Evolutionary conservation across 2,329 filamentous ascomycete species (phyloP).

Genomic region (Penicillium sp.): DNA sequence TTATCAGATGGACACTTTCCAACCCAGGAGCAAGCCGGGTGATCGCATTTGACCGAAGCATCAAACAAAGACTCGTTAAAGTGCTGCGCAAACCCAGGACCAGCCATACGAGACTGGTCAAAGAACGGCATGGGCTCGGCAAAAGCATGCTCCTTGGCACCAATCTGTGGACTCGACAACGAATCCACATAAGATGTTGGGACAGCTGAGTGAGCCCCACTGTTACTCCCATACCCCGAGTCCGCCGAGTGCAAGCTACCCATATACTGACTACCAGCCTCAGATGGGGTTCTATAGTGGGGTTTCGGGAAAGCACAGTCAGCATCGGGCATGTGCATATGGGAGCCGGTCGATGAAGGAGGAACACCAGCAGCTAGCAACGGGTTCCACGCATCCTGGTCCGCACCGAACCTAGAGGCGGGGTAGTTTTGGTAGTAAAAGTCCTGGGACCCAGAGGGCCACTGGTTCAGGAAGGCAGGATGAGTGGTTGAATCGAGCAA

Average conservation of each 20-base stretch:
- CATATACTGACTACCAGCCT: constrained; percentile 34
- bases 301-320: constrained; percentile 26
- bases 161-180: constrained; percentile 28
- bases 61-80: neutral
- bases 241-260: constrained; percentile 31
- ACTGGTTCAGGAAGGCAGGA: constrained; percentile 22
- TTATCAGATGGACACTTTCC: constrained; percentile 44
- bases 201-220: constrained; percentile 29
- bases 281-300: constrained; percentile 32
- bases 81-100: constrained; percentile 10
- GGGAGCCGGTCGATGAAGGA: constrained; percentile 16
- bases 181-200: constrained; percentile 31
- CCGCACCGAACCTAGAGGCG: neutral
- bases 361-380: constrained; percentile 31
- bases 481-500: constrained; percentile 19
- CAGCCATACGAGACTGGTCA: constrained; percentile 15
- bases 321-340: constrained; percentile 22
- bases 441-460: constrained; percentile 20
- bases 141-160: constrained; percentile 22
- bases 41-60: constrained; percentile 29
- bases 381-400: constrained; percentile 36
- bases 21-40: constrained; percentile 32
- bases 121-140: constrained; percentile 19
- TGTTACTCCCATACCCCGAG: constrained; percentile 39
- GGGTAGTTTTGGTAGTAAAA: constrained; percentile 26